Base-by-base conservation (phyloP, 805 yeast species). In the Pichia ethanolica region DNA sequence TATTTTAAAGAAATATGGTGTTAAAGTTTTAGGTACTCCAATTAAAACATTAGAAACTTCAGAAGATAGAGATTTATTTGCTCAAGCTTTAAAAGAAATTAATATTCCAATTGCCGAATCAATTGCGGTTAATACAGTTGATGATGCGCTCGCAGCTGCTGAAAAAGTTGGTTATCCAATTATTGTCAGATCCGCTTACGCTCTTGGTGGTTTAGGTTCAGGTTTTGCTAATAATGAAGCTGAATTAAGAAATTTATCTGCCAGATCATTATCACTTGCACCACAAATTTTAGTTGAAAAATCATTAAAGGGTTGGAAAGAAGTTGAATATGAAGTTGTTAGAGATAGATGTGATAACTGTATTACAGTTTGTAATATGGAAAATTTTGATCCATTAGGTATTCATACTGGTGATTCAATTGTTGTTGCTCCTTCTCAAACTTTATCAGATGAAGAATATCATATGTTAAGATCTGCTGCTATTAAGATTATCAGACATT, bases 301-400 rank as follows among this genome's bases (percentile, higher is more conserved):
- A 75, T 91, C 98, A 6, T 75, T 91, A 72, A 91, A 90, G 75
- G 99, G 99, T 56, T 91, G 99, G 99, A 91, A 91, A 70, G 99
- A 91, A 71, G 95, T 91, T 55, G 99, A 91, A 72, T 91, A 91
- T 69, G 99, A 91, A 74, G 99, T 91, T 56, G 98, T 91, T 50
- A 85, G 99, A 66, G 99, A 91, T 73, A 79, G 93, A 56, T 93
- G 86, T 49, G 97, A 85, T 58, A 91, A 91, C 79, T 91, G 99
- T 78, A 91, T 91, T 67, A 91, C 99, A 41, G 99, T 91, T 47
- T 91, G 99, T 78, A 91, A 91, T 71, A 91, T 91, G 99, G 99
- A 91, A 73, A 91, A 91, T 75, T 91, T 91, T 60, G 99, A 91
- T 71, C 99, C 99, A 41, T 79, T 91, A 59, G 99, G 99, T 60